These are phyloP conservation scores for Fusarium cicatricum DNA, from an alignment of 2,329 filamentous ascomycete genomes.

Conservation along the genomic window DNA sequence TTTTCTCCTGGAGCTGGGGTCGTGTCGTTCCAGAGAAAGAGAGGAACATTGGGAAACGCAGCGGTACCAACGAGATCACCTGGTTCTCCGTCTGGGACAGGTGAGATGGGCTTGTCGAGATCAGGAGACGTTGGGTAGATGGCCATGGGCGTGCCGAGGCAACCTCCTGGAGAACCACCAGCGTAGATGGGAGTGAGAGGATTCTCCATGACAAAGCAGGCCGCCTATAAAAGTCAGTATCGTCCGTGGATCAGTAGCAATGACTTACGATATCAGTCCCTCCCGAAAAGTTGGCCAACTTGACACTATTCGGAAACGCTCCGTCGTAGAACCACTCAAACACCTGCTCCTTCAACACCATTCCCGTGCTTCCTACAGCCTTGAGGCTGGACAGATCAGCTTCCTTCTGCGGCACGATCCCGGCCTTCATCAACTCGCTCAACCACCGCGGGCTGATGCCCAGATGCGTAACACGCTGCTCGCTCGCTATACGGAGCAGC, in stretches of 20 bases:
- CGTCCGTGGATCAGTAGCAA: neutral
- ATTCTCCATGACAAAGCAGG: slow-evolving; percentile 71
- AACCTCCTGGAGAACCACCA: slow-evolving; percentile 60
- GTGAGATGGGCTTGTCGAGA: slow-evolving; percentile 52
- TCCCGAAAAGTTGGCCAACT: slow-evolving; percentile 78
- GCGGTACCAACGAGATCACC: slow-evolving; percentile 78
- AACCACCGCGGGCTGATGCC: slow-evolving; percentile 82
- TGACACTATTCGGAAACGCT: slow-evolving; percentile 72
- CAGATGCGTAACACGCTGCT: slow-evolving; percentile 74
- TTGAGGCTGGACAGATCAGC: slow-evolving; percentile 69
- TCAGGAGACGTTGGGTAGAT: slow-evolving; percentile 65
- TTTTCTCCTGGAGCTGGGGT: slow-evolving; percentile 59
- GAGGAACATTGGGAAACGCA: slow-evolving; percentile 79
- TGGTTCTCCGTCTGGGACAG: slow-evolving; percentile 65
- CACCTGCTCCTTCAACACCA: slow-evolving; percentile 79
- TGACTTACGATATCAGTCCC: slow-evolving; percentile 75
- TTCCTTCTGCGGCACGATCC: slow-evolving; percentile 67
- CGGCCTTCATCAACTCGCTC: slow-evolving; percentile 72
- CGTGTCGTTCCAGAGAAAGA: slow-evolving; percentile 69
- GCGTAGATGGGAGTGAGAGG: slow-evolving; percentile 72
- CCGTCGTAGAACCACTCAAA: slow-evolving; percentile 82
- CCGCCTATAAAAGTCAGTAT: slow-evolving; percentile 49
- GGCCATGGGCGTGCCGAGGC: slow-evolving; percentile 59
- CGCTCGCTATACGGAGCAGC: slow-evolving; percentile 68
- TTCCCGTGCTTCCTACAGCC: slow-evolving; percentile 76